Evolutionary conservation across 352 stramenopile species (phyloP), one percentile per base, ranked within the genome.

Genomic region (Pythium rhizo-oryzae): DNA sequence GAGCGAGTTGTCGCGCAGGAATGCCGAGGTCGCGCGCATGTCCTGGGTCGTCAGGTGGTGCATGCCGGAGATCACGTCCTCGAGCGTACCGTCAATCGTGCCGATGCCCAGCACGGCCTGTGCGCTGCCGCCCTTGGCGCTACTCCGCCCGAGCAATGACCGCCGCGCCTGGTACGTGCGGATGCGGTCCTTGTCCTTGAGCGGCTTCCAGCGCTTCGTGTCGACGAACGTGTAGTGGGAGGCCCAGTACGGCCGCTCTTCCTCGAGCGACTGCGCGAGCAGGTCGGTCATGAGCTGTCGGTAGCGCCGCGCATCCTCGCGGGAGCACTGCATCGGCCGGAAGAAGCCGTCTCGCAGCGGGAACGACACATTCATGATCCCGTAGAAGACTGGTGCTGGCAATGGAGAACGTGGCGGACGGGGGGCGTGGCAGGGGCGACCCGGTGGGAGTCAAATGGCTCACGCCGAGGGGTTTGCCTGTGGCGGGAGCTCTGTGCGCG

Each of bases 11-110:
- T 73, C 68, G 4, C 68, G 56, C 19, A 82, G 39, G n/a, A 64
- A 59, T 1, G 44, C 24, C 12, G 65, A 65, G 16, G 78, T 81
- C 24, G 80, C 76, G 35, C 83, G 82, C 57, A 89, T 71, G 2
- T 71, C 35, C 55, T 52, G 11, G 68, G 66, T 58, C 43, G 76
- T 28, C 59, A 62, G 28, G 64, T 80, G 78, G 60, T 82, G 69
- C 15, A 73, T 78, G 30, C 82, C 82, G 65, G 84, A 87, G 74
- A 90, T 80, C 61, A 85, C 77, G 65, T 92, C 82, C 62, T 90
- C 82, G 9, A 92, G 73, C 28, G 72, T 78, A 7, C 82, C 82
- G 51, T 71, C 53, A 52, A 92, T 78, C 52, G 76, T 77, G 41
- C 80, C 84, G 28, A 83, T 71, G 18, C 84, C 74, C 18, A 90